Percentiles rank a stretch among this genome's conserved stretches.
phyloP scores from a whole-genome alignment of 768 basidiomycete species.

The Porphyrellus cyaneotinctus region DNA sequence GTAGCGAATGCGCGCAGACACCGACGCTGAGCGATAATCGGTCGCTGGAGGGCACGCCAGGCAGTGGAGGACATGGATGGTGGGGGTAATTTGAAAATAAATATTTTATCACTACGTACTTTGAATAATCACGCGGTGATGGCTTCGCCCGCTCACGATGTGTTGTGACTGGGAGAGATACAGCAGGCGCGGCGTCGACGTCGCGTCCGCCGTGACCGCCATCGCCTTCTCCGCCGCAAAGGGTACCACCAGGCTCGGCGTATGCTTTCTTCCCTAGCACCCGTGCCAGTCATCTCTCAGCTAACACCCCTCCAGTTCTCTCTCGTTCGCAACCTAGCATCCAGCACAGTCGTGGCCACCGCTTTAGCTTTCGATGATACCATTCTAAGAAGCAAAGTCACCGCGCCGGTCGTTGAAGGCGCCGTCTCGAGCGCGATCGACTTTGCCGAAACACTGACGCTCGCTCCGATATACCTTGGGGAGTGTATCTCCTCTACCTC shows the following conservation, averaged over 20 bases:
- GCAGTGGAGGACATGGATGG: constrained; percentile 17
- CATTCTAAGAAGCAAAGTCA: constrained; percentile 57
- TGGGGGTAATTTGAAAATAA: constrained; percentile 1
- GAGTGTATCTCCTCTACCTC: constrained; percentile 77
- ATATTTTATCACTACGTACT: constrained; percentile 1
- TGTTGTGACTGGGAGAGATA: constrained; percentile 38
- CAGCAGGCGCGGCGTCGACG: constrained; percentile 57
- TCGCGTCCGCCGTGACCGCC: constrained; percentile 60
- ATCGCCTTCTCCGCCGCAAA: constrained; percentile 67
- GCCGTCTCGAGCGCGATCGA: constrained; percentile 60
- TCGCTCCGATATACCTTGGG: constrained; percentile 69
- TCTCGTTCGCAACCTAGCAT: constrained; percentile 58
- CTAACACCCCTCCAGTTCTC: constrained; percentile 52
- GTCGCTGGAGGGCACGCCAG: constrained; percentile 16
- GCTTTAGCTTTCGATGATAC: constrained; percentile 60
- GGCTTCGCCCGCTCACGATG: constrained; percentile 21
- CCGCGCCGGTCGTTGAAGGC: constrained; percentile 53
- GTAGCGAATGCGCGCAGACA: constrained; percentile 33
- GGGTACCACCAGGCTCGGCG: constrained; percentile 63
- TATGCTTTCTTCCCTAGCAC: constrained; percentile 26
- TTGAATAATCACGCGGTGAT: constrained; percentile 22
- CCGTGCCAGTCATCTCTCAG: background rate
- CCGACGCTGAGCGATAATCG: background rate
- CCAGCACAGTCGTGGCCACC: constrained; percentile 54
- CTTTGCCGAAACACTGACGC: constrained; percentile 65